Percentiles rank a stretch among this genome's conserved stretches.
phyloP scores from a whole-genome alignment of 345 rosid genomes.

The Gossypium raimondii region DNA sequence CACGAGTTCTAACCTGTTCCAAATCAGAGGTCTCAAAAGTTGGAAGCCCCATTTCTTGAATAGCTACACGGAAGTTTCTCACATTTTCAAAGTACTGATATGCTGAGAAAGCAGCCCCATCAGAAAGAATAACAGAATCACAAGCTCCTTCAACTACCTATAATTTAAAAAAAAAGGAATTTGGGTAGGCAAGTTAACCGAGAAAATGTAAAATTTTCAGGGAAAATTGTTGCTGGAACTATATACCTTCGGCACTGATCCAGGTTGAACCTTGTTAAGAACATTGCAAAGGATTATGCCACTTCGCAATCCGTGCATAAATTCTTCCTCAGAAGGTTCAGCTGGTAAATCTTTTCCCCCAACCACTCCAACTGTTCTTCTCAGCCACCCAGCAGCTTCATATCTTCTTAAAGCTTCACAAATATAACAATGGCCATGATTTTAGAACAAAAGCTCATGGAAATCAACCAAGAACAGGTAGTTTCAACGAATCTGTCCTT shows the following conservation, averaged over 20 bases:
- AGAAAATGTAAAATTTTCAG: background rate
- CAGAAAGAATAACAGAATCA: slow-evolving; percentile 59
- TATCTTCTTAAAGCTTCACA: slow-evolving; percentile 64
- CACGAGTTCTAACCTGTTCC: slow-evolving; percentile 48
- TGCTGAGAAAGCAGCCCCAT: slow-evolving; percentile 92
- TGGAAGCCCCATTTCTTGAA: slow-evolving; percentile 77
- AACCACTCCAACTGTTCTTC: slow-evolving; percentile 64
- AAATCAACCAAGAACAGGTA: background rate
- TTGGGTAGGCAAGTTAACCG: background rate
- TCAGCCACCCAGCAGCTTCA: slow-evolving; percentile 89
- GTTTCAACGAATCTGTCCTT: background rate
- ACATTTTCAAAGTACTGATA: slow-evolving; percentile 88
- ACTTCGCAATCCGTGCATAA: slow-evolving; percentile 85
- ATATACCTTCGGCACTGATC: slow-evolving; percentile 68
- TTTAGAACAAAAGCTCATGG: background rate
- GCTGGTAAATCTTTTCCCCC: slow-evolving; percentile 82
- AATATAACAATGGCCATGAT: background rate
- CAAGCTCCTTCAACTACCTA: slow-evolving; percentile 82
- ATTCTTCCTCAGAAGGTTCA: slow-evolving; percentile 87
- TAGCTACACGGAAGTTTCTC: slow-evolving; percentile 75
- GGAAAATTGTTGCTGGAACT: background rate
- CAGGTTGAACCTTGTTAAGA: slow-evolving; percentile 82
- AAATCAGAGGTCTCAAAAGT: slow-evolving; percentile 90
- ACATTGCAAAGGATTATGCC: slow-evolving; percentile 85
- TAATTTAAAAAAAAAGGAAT: background rate